Base-by-base conservation (phyloP, 1,284 basidiomycete genomes). In the Cryptococcus sp. region DNA sequence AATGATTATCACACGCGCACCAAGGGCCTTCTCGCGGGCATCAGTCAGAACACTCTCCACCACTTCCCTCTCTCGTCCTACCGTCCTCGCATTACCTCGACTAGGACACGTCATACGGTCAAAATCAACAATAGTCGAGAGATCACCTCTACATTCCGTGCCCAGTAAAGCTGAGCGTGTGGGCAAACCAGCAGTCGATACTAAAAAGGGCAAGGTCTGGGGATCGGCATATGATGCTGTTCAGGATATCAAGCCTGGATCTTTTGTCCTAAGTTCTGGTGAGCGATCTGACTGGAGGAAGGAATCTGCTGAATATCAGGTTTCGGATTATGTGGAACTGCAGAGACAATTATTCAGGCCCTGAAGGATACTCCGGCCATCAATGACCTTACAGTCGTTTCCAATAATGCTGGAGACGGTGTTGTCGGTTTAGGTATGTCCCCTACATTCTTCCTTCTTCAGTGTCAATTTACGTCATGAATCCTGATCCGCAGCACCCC, bases 341-440 rank as follows among this genome's bases (percentile, higher is more conserved):
- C 76, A 72, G 91, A 94, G 72, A 93, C 91, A 1, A 78, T 96
- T 50, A 86, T 96, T 42, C 78, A 77, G n/a, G 91, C 92, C 2
- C 78, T 96, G 40, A 77, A 82, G 19, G 82, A 83, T 63, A 81
- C 88, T 50, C 81, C 81, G 53, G 86, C 90, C 45, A 81, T 94
- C 25, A 66, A 72, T 41, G 79, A 84, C 60, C 76, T 96, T 46
- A 92, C 85, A 16, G 88, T 85, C 42, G 86, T 93, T 37, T 92
- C 90, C 14, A 96, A 96, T 74, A 94, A 96, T 76, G 87, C 88
- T 40, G 91, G 91, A 42, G 72, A 73, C 16, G 84, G 83, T 32
- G 81, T 86, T 55, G 82, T 79, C 34, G 91, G 91, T 43, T 80
- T 96, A 37, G 90, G 90, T 88, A 62, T 63, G 81, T 70, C 37